phyloP scores from a whole-genome alignment of 768 basidiomycete genomes.

The Termitomyces bulborhizus region DNA sequence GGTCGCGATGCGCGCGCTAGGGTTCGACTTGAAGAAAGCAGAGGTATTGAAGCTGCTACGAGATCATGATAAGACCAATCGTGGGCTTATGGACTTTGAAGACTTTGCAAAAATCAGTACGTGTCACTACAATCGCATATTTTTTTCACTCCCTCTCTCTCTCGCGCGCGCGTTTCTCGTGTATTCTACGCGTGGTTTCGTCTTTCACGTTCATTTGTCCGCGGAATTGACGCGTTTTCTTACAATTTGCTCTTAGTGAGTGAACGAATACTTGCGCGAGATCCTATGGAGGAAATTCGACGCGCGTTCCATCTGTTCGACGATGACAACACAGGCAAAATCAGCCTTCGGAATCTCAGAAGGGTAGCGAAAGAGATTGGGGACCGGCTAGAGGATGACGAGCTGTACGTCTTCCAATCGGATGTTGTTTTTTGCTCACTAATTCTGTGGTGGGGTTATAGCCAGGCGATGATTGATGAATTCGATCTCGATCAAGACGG shows the following conservation, averaged over 20 bases:
- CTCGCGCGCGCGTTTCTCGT: neutral
- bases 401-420: conserved; percentile 63
- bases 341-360: conserved; percentile 83
- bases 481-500: conserved; percentile 98
- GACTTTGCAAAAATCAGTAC: conserved; percentile 94
- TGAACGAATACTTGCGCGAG: conserved; percentile 86
- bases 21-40: conserved; percentile 97
- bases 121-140: neutral
- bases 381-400: conserved; percentile 91
- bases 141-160: neutral
- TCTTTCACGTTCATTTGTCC: neutral
- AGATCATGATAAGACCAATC: conserved; percentile 83
- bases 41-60: conserved; percentile 93
- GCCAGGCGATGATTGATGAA: conserved; percentile 99
- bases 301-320: conserved; percentile 96
- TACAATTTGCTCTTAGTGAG: conserved; percentile 58
- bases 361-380: conserved; percentile 97
- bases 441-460: conserved; percentile 21
- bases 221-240: conserved; percentile 10
- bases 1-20: conserved; percentile 96
- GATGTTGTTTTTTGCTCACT: neutral
- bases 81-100: conserved; percentile 84
- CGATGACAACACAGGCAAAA: conserved; percentile 93
- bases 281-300: conserved; percentile 94
- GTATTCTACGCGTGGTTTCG: neutral